These are phyloP conservation scores for Saccharomyces hybrid DNA, from an alignment of 1,139 yeast species.

Conservation along the genomic window DNA sequence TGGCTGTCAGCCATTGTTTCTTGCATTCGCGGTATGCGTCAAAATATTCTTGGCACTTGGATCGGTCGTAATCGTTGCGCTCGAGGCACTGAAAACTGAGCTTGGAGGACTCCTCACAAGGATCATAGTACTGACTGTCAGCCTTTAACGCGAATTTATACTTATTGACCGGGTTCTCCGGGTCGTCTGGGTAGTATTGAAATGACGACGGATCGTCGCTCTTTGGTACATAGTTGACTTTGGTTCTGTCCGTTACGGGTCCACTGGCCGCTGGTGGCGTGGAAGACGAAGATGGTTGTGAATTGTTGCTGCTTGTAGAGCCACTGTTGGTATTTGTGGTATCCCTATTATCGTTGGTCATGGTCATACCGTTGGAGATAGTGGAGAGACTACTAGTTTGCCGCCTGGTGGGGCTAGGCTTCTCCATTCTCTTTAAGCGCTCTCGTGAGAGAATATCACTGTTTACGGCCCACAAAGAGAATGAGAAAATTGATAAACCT, in stretches of 20 bases:
- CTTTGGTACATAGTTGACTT: constrained; percentile 22
- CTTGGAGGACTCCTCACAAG: constrained; percentile 82
- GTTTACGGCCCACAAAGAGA: not conserved
- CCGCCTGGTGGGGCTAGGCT: not conserved
- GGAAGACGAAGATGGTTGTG: not conserved
- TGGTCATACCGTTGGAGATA: not conserved
- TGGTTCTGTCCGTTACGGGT: constrained; percentile 13
- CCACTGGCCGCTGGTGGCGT: not conserved
- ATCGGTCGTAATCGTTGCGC: constrained; percentile 64
- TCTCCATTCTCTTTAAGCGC: not conserved
- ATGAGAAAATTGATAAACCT: constrained; percentile 2
- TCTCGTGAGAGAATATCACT: not conserved
- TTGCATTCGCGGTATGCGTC: constrained; percentile 90
- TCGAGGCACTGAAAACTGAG: constrained; percentile 81
- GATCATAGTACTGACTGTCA: constrained; percentile 82
- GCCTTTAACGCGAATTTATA: constrained; percentile 43
- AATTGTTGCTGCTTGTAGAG: not conserved
- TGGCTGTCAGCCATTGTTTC: constrained; percentile 55
- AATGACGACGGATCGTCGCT: constrained; percentile 17
- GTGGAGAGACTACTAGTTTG: not conserved
- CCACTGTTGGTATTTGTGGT: not conserved
- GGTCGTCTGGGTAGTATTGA: constrained; percentile 76
- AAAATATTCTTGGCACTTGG: constrained; percentile 75
- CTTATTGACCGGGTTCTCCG: constrained; percentile 33
- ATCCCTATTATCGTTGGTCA: not conserved